Percentiles rank a stretch among this genome's conserved stretches.
These are phyloP conservation scores for Cercospora brassicicola DNA, from an alignment of 2,329 filamentous ascomycete species.

Conservation along the genomic window DNA sequence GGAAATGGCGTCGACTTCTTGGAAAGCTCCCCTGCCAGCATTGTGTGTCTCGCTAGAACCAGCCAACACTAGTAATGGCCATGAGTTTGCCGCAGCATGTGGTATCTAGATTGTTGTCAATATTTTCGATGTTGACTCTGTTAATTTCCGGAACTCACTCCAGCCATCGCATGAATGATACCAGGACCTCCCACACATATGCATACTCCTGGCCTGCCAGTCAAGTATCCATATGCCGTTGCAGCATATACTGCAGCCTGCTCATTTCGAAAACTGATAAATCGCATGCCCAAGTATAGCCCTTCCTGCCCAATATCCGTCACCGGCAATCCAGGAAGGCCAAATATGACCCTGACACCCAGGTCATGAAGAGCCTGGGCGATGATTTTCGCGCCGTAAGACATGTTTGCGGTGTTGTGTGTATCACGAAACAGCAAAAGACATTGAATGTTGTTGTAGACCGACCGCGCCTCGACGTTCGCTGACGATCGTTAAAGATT, in stretches of 20 bases:
- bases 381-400: conserved; percentile 48
- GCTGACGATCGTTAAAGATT: background rate
- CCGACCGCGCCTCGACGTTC: background rate
- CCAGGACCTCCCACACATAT: conserved; percentile 61
- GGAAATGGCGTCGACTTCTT: conserved; percentile 58
- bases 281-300: conserved; percentile 58
- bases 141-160: too few species aligned
- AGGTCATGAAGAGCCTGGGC: conserved; percentile 52
- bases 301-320: conserved; percentile 60
- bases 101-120: conserved; percentile 25
- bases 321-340: conserved; percentile 57
- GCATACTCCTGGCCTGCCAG: conserved; percentile 57
- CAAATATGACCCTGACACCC: conserved; percentile 54
- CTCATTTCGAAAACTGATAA: conserved; percentile 61
- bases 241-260: conserved; percentile 61
- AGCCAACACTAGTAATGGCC: conserved; percentile 56
- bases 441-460: background rate
- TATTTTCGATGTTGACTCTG: background rate
- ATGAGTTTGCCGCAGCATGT: conserved; percentile 53
- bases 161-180: conserved; percentile 55
- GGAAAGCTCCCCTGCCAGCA: conserved; percentile 56
- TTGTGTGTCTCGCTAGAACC: conserved; percentile 56
- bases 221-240: conserved; percentile 60
- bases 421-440: background rate
- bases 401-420: conserved; percentile 3